Percentiles rank a stretch among this genome's conserved stretches.
Evolutionary conservation across 1,139 yeast genomes (phyloP).

Genomic region (Suhomyces maxii): DNA sequence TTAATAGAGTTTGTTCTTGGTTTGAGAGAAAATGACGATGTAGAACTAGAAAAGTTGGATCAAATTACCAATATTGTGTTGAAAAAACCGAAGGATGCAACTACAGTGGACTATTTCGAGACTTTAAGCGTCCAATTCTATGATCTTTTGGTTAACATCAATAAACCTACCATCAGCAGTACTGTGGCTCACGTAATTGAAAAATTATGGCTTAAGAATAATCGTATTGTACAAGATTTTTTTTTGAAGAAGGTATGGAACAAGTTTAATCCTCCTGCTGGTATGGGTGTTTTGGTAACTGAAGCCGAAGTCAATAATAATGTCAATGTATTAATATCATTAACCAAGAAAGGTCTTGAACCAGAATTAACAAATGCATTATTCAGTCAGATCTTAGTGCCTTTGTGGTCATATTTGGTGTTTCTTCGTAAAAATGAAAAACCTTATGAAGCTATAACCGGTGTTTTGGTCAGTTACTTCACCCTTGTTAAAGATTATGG

Average conservation of each 20-base stretch:
- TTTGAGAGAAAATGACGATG: slow-evolving; percentile 67
- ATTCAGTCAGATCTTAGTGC: slow-evolving; percentile 44
- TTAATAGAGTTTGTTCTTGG: slow-evolving; percentile 79
- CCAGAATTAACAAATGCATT: slow-evolving; percentile 42
- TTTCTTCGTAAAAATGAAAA: slow-evolving; percentile 44
- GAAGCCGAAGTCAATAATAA: slow-evolving; percentile 59
- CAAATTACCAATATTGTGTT: slow-evolving; percentile 63
- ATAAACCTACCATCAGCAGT: slow-evolving; percentile 60
- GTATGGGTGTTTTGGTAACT: slow-evolving; percentile 30
- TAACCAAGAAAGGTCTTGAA: slow-evolving; percentile 53
- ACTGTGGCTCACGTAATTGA: slow-evolving; percentile 59
- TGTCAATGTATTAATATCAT: slow-evolving; percentile 63
- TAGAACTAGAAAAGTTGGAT: slow-evolving; percentile 63
- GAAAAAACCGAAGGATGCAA: slow-evolving; percentile 55
- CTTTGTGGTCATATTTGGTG: slow-evolving; percentile 64
- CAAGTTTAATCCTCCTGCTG: slow-evolving; percentile 36
- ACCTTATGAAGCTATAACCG: slow-evolving; percentile 45
- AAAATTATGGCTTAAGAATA: slow-evolving; percentile 53
- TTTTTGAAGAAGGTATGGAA: slow-evolving; percentile 51
- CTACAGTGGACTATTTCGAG: slow-evolving; percentile 51
- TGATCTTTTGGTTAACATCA: slow-evolving; percentile 55
- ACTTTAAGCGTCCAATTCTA: slow-evolving; percentile 61
- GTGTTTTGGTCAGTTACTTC: slow-evolving; percentile 50
- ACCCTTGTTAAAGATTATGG: slow-evolving; percentile 32
- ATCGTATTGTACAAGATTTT: slow-evolving; percentile 57